Evolutionary conservation across 331 rosid genomes (phyloP).

Genomic region (Dryas integrifolia): DNA sequence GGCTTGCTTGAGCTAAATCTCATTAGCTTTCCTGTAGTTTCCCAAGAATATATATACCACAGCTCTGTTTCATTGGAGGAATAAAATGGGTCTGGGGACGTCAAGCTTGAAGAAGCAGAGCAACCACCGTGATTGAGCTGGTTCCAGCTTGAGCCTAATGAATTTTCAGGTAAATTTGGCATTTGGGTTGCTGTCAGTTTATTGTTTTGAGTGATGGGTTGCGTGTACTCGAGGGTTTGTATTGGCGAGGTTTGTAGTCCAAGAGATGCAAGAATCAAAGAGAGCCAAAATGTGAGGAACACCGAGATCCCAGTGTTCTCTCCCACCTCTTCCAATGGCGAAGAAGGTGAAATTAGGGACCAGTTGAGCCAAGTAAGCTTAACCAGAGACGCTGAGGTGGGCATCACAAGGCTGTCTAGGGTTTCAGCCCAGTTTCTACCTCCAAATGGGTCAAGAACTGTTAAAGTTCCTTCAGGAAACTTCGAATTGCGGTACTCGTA

Average conservation of each 20-base stretch:
- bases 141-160: slow-evolving; percentile 35
- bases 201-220: slow-evolving; percentile 60
- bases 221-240: slow-evolving; percentile 83
- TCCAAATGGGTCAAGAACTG: slow-evolving; percentile 73
- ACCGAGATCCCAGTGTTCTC: slow-evolving; percentile 42
- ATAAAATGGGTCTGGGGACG: not conserved
- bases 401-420: slow-evolving; percentile 81
- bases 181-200: slow-evolving; percentile 31
- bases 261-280: slow-evolving; percentile 43
- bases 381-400: slow-evolving; percentile 65
- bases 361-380: slow-evolving; percentile 42
- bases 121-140: not conserved
- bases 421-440: slow-evolving; percentile 93
- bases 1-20: not conserved
- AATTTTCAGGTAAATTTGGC: slow-evolving; percentile 30
- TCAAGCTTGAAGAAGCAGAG: slow-evolving; percentile 1
- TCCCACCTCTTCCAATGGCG: slow-evolving; percentile 41
- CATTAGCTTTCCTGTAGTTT: not conserved
- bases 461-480: slow-evolving; percentile 52
- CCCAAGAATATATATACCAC: not conserved
- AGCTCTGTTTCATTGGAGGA: not conserved
- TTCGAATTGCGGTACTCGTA: slow-evolving; percentile 71
- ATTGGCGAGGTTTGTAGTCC: slow-evolving; percentile 59
- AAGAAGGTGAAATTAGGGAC: slow-evolving; percentile 49
- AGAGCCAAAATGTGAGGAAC: slow-evolving; percentile 32